Base-by-base conservation (phyloP, 1,284 basidiomycete genomes). In the Boletus semigastroideus region DNA sequence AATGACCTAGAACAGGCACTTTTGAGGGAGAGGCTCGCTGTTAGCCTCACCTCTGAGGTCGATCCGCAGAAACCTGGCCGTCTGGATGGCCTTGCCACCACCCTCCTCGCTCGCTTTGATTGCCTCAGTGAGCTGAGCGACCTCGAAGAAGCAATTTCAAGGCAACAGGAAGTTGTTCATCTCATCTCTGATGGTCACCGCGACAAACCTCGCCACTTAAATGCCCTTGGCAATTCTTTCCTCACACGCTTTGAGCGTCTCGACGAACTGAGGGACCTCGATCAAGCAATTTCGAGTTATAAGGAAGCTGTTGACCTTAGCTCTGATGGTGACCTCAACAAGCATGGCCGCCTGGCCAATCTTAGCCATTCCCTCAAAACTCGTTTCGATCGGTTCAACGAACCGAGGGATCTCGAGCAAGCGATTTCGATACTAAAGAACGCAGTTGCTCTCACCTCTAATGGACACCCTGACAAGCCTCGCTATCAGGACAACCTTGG, bases 111-210 rank as follows among this genome's bases (percentile, higher is more conserved):
- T 19, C 56, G 56, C 20, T 57, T 58, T 11, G 7, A 33, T 28
- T 33, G 34, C 8, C 20, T 41, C 20, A 42, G 43, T 2, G 16
- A 55, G 9, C 17, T 37, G 7, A 27, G 19, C 11, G 55, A 57
- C 38, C 46, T 57, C 9, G 48, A 54, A 9, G 22, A 41, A 34
- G 56, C 51, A 1, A 58, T 57, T n/a, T 22, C 36, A 5, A 37
- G 14, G 10, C 22, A 31, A 16, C 16, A 19, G 20, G 36, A 34
- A 37, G 33, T 20, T 10, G 34, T 59, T 1, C 11, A 13, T 17
- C 22, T 56, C 5, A 49, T 16, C 2, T 40, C 53, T 1, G 16
- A 45, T 9, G 40, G 33, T 9, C 42, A 59, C 33, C 43, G 42
- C 13, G 9, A 40, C 28, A 50, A 38, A n/a, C 9, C 37, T 19